Evolutionary conservation across 2,329 filamentous ascomycete species (phyloP).

Genomic region (Cytospora schulzeri): DNA sequence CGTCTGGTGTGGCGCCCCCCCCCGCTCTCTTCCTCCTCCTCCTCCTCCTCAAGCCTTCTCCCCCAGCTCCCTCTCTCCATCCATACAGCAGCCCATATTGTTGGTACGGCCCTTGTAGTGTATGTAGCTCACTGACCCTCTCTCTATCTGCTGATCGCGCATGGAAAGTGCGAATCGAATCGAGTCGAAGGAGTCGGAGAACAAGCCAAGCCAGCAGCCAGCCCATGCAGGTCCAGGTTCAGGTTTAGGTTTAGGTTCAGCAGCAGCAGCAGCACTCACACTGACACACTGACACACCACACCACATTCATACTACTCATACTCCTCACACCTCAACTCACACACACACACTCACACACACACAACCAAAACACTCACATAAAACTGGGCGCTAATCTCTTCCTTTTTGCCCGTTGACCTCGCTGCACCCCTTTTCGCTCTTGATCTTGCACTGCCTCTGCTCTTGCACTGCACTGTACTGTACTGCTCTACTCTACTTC

Average conservation of each 20-base stretch:
- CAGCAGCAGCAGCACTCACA: no score
- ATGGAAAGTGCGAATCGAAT: no score
- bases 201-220: not conserved
- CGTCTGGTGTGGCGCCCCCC: no score
- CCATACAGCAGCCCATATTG: not conserved
- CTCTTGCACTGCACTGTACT: constrained; percentile 1
- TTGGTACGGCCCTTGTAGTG: not conserved
- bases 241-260: no score
- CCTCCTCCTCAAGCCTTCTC: no score
- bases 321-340: no score
- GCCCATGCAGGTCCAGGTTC: no score
- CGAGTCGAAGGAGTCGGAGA: constrained; percentile 2
- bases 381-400: constrained; percentile 22
- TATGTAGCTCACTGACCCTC: constrained; percentile 17
- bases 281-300: not conserved
- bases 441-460: not conserved
- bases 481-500: constrained; percentile 2
- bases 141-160: constrained; percentile 10
- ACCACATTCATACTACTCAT: no score
- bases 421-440: constrained; percentile 10
- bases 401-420: constrained; percentile 12
- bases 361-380: constrained; percentile 1
- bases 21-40: no score
- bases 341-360: not conserved
- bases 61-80: no score